These are phyloP conservation scores for Taphrina communis DNA, from an alignment of 1,139 yeast genomes.

Conservation along the genomic window DNA sequence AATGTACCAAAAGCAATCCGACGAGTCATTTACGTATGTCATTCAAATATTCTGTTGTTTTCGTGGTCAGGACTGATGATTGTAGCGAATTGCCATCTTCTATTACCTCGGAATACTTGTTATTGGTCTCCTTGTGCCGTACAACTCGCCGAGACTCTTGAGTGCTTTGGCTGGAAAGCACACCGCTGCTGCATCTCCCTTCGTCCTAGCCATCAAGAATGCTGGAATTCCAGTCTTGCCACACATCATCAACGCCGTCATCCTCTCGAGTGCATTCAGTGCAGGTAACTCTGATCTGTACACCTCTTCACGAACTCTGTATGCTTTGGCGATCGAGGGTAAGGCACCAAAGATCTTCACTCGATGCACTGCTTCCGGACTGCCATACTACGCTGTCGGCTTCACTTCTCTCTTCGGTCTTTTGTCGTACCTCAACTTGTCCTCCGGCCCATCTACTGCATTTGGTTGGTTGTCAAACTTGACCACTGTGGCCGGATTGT, in stretches of 20 bases:
- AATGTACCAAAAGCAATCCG: conserved; percentile 79
- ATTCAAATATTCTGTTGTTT: neutral
- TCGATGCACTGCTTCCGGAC: conserved; percentile 67
- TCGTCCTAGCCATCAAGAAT: conserved; percentile 78
- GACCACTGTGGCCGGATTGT: conserved; percentile 63
- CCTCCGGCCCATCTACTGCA: conserved; percentile 68
- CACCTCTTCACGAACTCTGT: conserved; percentile 78
- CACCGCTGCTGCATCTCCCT: conserved; percentile 55
- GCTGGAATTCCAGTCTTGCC: conserved; percentile 70
- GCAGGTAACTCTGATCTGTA: conserved; percentile 80
- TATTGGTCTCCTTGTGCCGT: conserved; percentile 68
- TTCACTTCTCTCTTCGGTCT: conserved; percentile 55
- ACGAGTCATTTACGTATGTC: conserved; percentile 64
- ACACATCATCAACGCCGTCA: conserved; percentile 62
- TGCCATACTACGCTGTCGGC: conserved; percentile 59
- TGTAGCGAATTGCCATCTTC: conserved; percentile 63
- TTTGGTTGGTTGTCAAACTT: conserved; percentile 85
- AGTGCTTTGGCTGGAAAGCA: conserved; percentile 60
- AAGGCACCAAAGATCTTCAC: conserved; percentile 70
- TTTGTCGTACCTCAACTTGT: conserved; percentile 69
- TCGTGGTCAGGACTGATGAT: neutral
- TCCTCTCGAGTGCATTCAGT: conserved; percentile 75
- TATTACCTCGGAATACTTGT: conserved; percentile 74
- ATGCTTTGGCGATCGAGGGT: conserved; percentile 73
- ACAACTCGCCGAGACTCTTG: conserved; percentile 33